phyloP scores from a whole-genome alignment of 2,329 filamentous ascomycete species.

The Trichoderma sp. region DNA sequence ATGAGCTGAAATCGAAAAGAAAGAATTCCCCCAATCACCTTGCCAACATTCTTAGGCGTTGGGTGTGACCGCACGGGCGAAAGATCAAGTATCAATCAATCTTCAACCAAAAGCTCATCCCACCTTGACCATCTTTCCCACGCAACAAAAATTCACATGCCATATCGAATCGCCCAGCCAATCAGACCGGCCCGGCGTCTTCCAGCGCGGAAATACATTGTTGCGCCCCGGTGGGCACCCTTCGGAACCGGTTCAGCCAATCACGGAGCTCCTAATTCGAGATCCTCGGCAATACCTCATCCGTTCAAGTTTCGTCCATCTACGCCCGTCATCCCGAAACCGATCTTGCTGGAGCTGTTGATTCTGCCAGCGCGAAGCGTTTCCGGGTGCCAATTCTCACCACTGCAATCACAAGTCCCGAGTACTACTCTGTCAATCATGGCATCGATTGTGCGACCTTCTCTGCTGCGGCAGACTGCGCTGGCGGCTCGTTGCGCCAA shows the following conservation, averaged over 20 bases:
- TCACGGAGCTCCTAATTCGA: conserved; percentile 21
- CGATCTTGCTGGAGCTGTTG: not conserved
- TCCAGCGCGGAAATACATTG: conserved; percentile 25
- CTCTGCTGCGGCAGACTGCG: conserved; percentile 53
- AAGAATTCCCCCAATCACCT: not conserved
- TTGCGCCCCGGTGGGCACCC: conserved; percentile 28
- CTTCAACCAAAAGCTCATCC: conserved; percentile 10
- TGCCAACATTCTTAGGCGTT: not conserved
- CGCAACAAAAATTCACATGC: conserved; percentile 30
- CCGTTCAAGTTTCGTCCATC: conserved; percentile 14
- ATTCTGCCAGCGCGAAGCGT: conserved; percentile 12
- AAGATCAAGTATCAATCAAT: not conserved
- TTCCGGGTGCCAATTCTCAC: not conserved
- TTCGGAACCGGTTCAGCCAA: conserved; percentile 19
- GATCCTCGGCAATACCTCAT: conserved; percentile 21
- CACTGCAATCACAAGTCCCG: not conserved
- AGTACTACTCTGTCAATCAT: conserved; percentile 34
- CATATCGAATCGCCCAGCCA: conserved; percentile 25
- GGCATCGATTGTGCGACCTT: conserved; percentile 56
- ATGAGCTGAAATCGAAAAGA: not conserved
- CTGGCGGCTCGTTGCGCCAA: conserved; percentile 35
- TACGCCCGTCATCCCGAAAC: conserved; percentile 13
- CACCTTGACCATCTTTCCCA: conserved; percentile 13
- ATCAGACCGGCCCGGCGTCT: conserved; percentile 26
- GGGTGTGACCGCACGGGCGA: not conserved